Evolutionary conservation across 192 early-diverging fungal genomes (phyloP), one percentile per base, ranked within the genome.

Genomic region (Allomyces macrogynus): DNA sequence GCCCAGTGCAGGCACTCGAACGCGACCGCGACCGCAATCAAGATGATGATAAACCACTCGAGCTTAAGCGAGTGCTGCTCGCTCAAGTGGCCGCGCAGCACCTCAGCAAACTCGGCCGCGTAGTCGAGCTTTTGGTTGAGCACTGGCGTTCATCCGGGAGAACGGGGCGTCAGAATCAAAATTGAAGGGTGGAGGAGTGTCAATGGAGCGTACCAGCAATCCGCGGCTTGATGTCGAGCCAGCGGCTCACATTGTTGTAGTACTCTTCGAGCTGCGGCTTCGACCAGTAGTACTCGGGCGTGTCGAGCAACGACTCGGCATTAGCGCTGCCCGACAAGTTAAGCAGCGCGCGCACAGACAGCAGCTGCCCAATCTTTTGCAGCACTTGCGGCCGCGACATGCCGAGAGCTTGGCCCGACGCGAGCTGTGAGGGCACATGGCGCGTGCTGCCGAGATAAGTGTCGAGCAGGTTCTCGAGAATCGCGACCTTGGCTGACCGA

Each of bases 101-200:
- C 73, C 42, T 78, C 74, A 2, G 79, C 74, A 11, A 84, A 65
- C 67, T 84, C 82, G 70, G 83, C 83, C 24, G 82, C 82, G 65
- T 84, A 84, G 63, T 84, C 82, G n/a, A 84, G 72, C 68, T 84
- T 84, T 67, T 81, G 78, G 71, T 84, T 84, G 61, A 80, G 78
- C 24, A 83, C 67, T 40, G 32, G 32, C 0, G 32, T 3, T 7
- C 0, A 7, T 40, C 7, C 32, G 7, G 7, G 32, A 40, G 32
- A 40, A 8, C 32, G 7, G 7, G 8, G 32, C 32, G 7, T 40
- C 32, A 40, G 7, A 3, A 3, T 40, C 7, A 0, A 7, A 40
- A 40, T 7, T 27, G 26, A 4, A 1, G 8, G 32, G 32, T 40
- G 32, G 20, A 57, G 9, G 20, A 57, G 20, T 5, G 9, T 57